Evolutionary conservation across 1,284 basidiomycete species (phyloP), one percentile per base, ranked within the genome.

Genomic region (Pseudozyma pruni): DNA sequence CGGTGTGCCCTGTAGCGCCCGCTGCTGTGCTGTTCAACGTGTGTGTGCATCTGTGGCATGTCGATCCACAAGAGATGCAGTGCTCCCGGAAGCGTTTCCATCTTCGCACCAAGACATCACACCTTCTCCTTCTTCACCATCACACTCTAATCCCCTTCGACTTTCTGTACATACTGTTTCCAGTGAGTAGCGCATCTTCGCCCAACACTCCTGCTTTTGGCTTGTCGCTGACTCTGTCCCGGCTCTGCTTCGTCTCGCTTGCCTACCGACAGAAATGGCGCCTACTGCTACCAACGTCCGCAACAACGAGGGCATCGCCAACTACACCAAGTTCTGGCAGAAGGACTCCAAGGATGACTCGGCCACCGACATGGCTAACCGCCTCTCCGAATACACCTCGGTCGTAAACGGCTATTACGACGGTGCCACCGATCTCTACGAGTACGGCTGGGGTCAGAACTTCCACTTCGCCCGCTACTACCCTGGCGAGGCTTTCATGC

Each of bases 401-500:
- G 92, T 98, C 67, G 91, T 98, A 68, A 98, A 98, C 80, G 93
- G 92, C 38, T 97, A 96, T 86, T 97, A 97, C 78, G 94, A 98
- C 79, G 94, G 93, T 35, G 95, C 94, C 7, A 98, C 95, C 17
- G 89, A 94, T 82, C 86, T 98, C 54, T 98, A 98, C 86, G 95
- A 98, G 85, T 98, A 93, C 82, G 94, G 92, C 27, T 95, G 93
- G 93, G 88, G 88, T 8, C 86, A 90, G 61, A 94, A 91, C 42
- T 98, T 98, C 89, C 95, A 98, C 85, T 98, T 98, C 84, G 96
- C 92, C 54, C 92, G 96, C 37, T 98, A 96, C 87, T 94, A 92
- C 88, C 91, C 90, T 84, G 96, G 95, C 70, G 96, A 98, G 84
- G 88, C 89, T 1, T 98, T 98, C 83, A 84, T 85, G 67, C 87